phyloP scores from a whole-genome alignment of 2,329 filamentous ascomycete genomes.

The Stromatinia cepivora region DNA sequence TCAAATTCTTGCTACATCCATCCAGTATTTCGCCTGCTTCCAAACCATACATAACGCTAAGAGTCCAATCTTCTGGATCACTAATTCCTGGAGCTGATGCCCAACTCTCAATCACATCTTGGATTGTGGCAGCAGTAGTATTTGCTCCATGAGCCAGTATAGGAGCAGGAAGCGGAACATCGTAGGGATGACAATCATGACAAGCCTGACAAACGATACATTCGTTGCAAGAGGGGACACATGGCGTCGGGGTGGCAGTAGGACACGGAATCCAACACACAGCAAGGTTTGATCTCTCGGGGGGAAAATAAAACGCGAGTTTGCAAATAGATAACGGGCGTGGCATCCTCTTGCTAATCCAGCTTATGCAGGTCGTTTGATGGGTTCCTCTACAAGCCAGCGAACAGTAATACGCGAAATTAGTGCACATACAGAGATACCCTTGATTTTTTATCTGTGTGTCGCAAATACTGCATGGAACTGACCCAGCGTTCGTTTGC shows the following conservation, averaged over 20 bases:
- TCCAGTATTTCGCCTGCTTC: not conserved
- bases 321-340: not conserved
- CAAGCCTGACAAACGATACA: constrained; percentile 4
- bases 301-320: constrained; percentile 3
- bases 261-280: not conserved
- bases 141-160: not conserved
- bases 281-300: constrained; percentile 51
- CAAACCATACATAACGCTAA: not conserved
- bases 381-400: not conserved
- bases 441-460: not conserved
- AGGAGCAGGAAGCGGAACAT: not conserved
- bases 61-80: not conserved
- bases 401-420: not conserved
- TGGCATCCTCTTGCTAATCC: not conserved
- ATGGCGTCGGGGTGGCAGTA: rapidly evolving
- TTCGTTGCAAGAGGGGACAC: not conserved
- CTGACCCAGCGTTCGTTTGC: not conserved
- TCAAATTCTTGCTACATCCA: not conserved
- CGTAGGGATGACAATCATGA: not conserved
- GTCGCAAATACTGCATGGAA: not conserved
- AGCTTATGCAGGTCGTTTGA: not conserved
- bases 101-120: not conserved
- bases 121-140: not conserved
- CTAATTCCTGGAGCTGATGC: not conserved
- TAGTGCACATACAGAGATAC: not conserved